Base-by-base conservation (phyloP, 2,329 filamentous ascomycete species). In the Coniochaeta prunicola region DNA sequence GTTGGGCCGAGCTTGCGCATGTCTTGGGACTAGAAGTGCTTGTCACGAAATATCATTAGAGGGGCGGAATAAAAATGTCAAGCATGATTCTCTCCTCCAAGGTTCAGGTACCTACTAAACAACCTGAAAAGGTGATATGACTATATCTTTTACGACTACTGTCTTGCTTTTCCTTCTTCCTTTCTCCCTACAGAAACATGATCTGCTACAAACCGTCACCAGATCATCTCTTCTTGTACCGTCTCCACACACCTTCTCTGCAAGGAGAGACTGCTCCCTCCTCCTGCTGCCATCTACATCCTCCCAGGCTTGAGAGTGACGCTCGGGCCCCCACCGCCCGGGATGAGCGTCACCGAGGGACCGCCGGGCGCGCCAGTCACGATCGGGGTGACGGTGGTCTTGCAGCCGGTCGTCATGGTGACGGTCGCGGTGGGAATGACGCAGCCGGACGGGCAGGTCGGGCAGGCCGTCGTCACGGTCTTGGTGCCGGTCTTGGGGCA, bases 401-500 rank as follows among this genome's bases (percentile, higher is more conserved):
- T 53, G 62, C 66, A 68, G n/a, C 64, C 66, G 4, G 65, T 65
- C 17, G 63, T 65, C 24, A 59, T 57, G 0, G 62, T 67, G 12
- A 58, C 31, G 0, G 65, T 68, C 53, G 59, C 53, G 10, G 65
- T 67, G 13, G 62, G 63, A 19, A 65, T 63, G 1, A 63, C 61
- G 53, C 70, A 72, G 19, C 64, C 63, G 12, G 61, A 68, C 30
- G 55, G 40, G 61, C 70, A 72, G 31, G 57, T 60, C 7, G 64
- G 64, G 59, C 68, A 71, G 12, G 59, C 7, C 48, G 40, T 57
- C 12, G 63, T 64, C 9, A 65, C 59, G 15, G 62, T 65, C 15
- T 60, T 57, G 7, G 69, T 72, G 8, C 69, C 61, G 9, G 74
- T 77, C 10, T 59, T 64, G n/a, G 69, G 69, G 64, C 75, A 77